A percentile compares a stretch with the other conserved stretches of the same genome.
These are phyloP conservation scores for Trichoderma sp. DNA, from an alignment of 2,329 filamentous ascomycete genomes.

Conservation along the genomic window DNA sequence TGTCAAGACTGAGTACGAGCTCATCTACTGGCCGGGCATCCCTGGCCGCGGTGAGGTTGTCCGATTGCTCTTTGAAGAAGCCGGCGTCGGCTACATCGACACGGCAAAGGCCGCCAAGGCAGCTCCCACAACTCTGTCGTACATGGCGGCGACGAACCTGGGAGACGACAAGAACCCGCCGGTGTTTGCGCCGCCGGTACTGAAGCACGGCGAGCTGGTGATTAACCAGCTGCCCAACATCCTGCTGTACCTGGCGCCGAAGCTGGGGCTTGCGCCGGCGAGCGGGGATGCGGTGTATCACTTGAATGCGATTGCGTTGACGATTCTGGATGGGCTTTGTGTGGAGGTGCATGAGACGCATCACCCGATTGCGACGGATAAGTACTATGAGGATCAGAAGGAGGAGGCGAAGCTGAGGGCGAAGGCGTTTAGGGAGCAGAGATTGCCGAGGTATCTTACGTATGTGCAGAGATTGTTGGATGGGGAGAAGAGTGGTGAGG, in stretches of 20 bases:
- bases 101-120: constrained; percentile 42
- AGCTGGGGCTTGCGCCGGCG: constrained; percentile 53
- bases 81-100: constrained; percentile 63
- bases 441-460: constrained; percentile 69
- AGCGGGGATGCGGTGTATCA: constrained; percentile 47
- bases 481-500: constrained; percentile 52
- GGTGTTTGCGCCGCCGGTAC: constrained; percentile 62
- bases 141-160: constrained; percentile 43
- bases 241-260: constrained; percentile 64
- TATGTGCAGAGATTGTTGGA: constrained; percentile 67
- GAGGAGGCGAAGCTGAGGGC: constrained; percentile 58
- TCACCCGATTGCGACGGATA: constrained; percentile 59
- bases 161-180: constrained; percentile 61
- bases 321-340: constrained; percentile 66
- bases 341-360: constrained; percentile 74
- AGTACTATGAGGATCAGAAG: constrained; percentile 76
- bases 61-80: constrained; percentile 69
- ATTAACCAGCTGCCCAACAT: constrained; percentile 73
- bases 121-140: constrained; percentile 46
- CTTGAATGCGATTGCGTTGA: constrained; percentile 63
- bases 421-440: constrained; percentile 54
- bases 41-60: constrained; percentile 74
- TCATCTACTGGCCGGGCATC: constrained; percentile 69
- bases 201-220: constrained; percentile 59
- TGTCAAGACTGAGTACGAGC: constrained; percentile 48